Percentiles rank a stretch among this genome's conserved stretches.
These are phyloP conservation scores for grape (Vitis vinifera) DNA, from an alignment of 164 flowering plant genomes.

Conservation along the genomic window ASM3070453v1 NC_081817.1:3915501-3916000, in stretches of 20 bases:
- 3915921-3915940: constrained; percentile 58
- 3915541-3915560: constrained; percentile 38
- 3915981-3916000: constrained; percentile 40
- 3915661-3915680: constrained; percentile 63
- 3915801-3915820: background rate
- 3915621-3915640: constrained; percentile 46
- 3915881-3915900: constrained; percentile 63
- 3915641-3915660: constrained; percentile 56
- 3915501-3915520: constrained; percentile 38
- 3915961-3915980: constrained; percentile 53
- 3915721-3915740: too few relatives aligned
- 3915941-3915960: constrained; percentile 46
- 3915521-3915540: constrained; percentile 1
- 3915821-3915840: background rate
- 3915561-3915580: constrained; percentile 43
- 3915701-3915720: too few relatives aligned
- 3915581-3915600: constrained; percentile 62
- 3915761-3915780: background rate
- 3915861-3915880: constrained; percentile 26
- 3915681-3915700: constrained; percentile 5
- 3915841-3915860: constrained; percentile 50
- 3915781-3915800: too few relatives aligned
- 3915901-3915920: constrained; percentile 50
- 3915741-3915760: background rate
- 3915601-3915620: constrained; percentile 49